phyloP scores from a whole-genome alignment of 1,139 yeast species.

The Pichia sp. region DNA sequence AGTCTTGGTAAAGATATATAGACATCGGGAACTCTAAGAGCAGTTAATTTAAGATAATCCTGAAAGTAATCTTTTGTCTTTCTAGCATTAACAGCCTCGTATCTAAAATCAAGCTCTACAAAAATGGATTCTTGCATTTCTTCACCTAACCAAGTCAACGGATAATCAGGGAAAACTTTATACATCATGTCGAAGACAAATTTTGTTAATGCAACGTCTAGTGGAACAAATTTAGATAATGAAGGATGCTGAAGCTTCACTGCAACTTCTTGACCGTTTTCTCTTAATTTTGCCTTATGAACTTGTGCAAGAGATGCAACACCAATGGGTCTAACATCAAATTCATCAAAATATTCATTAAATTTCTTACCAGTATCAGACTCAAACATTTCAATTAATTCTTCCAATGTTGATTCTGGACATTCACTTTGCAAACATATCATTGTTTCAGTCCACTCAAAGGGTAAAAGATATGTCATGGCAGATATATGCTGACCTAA shows the following conservation, averaged over 20 bases:
- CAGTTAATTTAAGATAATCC: slow-evolving; percentile 52
- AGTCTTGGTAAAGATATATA: slow-evolving; percentile 63
- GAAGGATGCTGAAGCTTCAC: slow-evolving; percentile 95
- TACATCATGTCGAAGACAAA: slow-evolving; percentile 71
- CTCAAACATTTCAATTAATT: slow-evolving; percentile 58
- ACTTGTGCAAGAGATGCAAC: slow-evolving; percentile 97
- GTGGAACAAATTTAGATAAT: slow-evolving; percentile 78
- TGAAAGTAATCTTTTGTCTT: slow-evolving; percentile 64
- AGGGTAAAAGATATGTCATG: slow-evolving; percentile 81
- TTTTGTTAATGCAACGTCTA: slow-evolving; percentile 75
- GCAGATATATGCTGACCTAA: slow-evolving; percentile 94
- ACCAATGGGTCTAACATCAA: slow-evolving; percentile 76
- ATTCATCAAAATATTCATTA: slow-evolving; percentile 60
- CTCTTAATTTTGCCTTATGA: slow-evolving; percentile 63
- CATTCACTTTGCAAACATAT: slow-evolving; percentile 87
- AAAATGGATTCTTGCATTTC: slow-evolving; percentile 81
- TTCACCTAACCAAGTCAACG: slow-evolving; percentile 88
- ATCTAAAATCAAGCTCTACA: slow-evolving; percentile 80
- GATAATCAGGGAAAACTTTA: slow-evolving; percentile 86
- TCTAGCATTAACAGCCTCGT: slow-evolving; percentile 78
- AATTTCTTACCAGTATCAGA: slow-evolving; percentile 60
- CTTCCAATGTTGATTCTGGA: slow-evolving; percentile 71
- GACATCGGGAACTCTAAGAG: slow-evolving; percentile 72
- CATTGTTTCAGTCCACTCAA: slow-evolving; percentile 95
- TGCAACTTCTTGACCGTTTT: slow-evolving; percentile 71